Percentiles rank a stretch among this genome's conserved stretches.
These are phyloP conservation scores for Lolium rigidum DNA, from an alignment of 176 grass and related monocot genomes.

Conservation along the genomic window DNA sequence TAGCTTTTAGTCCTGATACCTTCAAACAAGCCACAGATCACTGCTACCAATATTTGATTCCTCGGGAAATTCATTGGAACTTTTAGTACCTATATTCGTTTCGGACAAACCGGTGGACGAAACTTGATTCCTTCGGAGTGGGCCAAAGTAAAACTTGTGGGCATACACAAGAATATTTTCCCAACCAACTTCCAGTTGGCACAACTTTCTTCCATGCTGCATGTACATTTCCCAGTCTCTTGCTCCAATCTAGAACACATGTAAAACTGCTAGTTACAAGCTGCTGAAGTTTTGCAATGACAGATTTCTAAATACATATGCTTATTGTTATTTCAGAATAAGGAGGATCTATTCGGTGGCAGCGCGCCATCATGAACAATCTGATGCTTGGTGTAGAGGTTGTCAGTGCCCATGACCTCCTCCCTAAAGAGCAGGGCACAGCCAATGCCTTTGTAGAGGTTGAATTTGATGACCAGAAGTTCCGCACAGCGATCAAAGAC, in stretches of 20 bases:
- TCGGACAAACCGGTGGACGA: neutral
- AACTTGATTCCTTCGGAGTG: neutral
- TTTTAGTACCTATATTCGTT: neutral
- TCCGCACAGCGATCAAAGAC: constrained; percentile 75
- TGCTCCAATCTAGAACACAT: neutral
- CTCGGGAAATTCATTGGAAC: neutral
- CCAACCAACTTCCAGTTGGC: constrained; percentile 37
- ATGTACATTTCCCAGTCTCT: neutral
- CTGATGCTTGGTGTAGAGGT: constrained; percentile 84
- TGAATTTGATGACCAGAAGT: constrained; percentile 76
- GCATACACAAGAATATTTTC: constrained; percentile 1
- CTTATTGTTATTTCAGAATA: constrained; percentile 42
- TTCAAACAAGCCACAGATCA: neutral
- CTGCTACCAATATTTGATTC: constrained; percentile 25
- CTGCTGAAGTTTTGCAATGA: constrained; percentile 9
- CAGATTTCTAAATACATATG: constrained; percentile 26
- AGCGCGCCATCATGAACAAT: constrained; percentile 51
- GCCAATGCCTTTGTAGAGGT: constrained; percentile 78
- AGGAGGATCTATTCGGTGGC: neutral
- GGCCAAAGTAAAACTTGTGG: constrained; percentile 38
- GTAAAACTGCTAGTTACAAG: constrained; percentile 16
- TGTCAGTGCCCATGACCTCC: constrained; percentile 71
- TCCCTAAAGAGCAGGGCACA: constrained; percentile 65
- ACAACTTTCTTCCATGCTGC: neutral
- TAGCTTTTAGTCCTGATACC: neutral